Percentiles rank a stretch among this genome's conserved stretches.
phyloP scores from a whole-genome alignment of 352 stramenopile genomes.

The Discostella stelligera region DNA sequence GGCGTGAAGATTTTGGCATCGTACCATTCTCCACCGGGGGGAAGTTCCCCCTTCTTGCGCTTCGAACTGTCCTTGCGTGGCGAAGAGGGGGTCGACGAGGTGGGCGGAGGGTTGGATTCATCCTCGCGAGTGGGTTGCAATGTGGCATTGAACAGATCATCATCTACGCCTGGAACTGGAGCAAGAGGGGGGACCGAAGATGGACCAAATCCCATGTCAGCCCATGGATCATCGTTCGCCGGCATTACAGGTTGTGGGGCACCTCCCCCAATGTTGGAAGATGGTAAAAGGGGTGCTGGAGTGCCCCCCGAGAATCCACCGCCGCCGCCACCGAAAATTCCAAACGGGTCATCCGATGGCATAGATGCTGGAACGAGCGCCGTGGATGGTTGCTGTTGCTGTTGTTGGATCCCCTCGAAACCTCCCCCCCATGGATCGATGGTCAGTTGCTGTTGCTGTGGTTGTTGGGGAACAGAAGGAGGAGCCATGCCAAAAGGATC shows the following conservation, averaged over 20 bases:
- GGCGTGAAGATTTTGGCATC: conserved; percentile 82
- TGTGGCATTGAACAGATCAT: conserved; percentile 42
- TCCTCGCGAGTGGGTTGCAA: conserved; percentile 14
- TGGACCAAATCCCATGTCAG: conserved; percentile 61
- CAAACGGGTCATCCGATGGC: conserved; percentile 67
- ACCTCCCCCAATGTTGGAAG: background rate
- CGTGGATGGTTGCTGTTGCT: conserved; percentile 12
- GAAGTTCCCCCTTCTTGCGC: conserved; percentile 57
- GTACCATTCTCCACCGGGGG: conserved; percentile 78
- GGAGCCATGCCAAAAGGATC: conserved; percentile 29
- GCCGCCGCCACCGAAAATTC: conserved; percentile 54
- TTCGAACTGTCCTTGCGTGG: conserved; percentile 9
- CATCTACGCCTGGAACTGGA: conserved; percentile 30
- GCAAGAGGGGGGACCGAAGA: background rate
- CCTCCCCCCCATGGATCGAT: conserved; percentile 30
- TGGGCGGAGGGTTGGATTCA: conserved; percentile 10
- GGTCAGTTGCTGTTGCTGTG: conserved; percentile 6
- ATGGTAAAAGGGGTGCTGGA: conserved; percentile 9
- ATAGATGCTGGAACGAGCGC: conserved; percentile 30
- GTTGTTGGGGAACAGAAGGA: background rate
- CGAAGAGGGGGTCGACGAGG: background rate
- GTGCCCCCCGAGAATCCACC: background rate
- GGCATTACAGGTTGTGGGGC: background rate
- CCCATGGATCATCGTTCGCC: conserved; percentile 50
- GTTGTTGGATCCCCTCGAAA: conserved; percentile 6